Percentiles rank a stretch among this genome's conserved stretches.
Evolutionary conservation across 352 stramenopile species (phyloP).

Genomic region (Phytophthora rubi): DNA sequence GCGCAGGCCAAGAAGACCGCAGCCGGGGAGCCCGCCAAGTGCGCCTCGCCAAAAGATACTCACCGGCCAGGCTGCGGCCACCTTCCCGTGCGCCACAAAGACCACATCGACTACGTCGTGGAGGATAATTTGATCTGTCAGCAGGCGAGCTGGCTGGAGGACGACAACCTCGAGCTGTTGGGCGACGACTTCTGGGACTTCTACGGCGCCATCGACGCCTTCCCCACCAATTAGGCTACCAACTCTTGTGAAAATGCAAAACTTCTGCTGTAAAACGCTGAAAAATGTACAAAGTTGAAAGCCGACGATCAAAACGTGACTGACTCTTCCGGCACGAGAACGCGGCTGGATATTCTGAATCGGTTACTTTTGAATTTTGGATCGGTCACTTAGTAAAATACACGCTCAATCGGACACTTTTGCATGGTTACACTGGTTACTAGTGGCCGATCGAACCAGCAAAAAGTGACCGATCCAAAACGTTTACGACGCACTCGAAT

Average conservation of each 20-base stretch:
- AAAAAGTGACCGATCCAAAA: too few relatives aligned
- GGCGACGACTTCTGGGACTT: conserved; percentile 88
- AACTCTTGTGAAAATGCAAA: too few relatives aligned
- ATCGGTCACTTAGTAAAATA: too few relatives aligned
- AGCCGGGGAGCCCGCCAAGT: conserved; percentile 17
- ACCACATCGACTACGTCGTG: conserved; percentile 88
- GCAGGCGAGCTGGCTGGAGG: conserved; percentile 59
- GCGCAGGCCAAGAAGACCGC: conserved; percentile 13
- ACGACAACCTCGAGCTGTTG: conserved; percentile 69
- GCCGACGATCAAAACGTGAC: not conserved
- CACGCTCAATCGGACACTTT: too few relatives aligned
- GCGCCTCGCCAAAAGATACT: conserved; percentile 42
- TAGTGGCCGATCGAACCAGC: too few relatives aligned
- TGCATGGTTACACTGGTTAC: too few relatives aligned
- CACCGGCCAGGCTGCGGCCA: conserved; percentile 78
- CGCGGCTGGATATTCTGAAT: too few relatives aligned
- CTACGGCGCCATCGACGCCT: conserved; percentile 71
- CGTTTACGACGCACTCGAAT: too few relatives aligned
- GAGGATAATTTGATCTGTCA: conserved; percentile 84
- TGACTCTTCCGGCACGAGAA: not conserved
- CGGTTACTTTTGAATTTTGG: too few relatives aligned
- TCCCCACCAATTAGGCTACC: conserved; percentile 36
- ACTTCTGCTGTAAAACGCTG: not conserved
- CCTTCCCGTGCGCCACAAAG: conserved; percentile 71
- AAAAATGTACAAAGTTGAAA: not conserved